Conservation (phyloP, 495 filamentous ascomycete species). For the Tuber calosporum region DNA sequence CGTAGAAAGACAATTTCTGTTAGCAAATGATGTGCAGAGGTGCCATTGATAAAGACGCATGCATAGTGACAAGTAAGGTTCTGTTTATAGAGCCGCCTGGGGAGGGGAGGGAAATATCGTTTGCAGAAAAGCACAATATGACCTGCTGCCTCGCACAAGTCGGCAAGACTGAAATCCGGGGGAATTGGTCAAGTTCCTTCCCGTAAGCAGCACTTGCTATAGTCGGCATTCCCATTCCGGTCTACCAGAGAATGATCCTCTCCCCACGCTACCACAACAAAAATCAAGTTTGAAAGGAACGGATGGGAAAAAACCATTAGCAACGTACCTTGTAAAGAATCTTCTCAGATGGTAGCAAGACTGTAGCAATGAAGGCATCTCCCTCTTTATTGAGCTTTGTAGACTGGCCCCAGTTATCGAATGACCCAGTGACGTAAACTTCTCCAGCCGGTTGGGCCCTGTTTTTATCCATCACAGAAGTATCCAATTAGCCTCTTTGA, state of each 20-base stretch:
- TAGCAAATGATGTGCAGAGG: slow-evolving; percentile 12
- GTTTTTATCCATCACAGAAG: slow-evolving; percentile 16
- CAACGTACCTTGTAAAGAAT: slow-evolving; percentile 60
- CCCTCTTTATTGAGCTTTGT: slow-evolving; percentile 68
- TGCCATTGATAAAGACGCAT: background rate
- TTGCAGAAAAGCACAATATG: background rate
- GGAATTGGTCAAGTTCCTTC: background rate
- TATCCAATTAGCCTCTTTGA: slow-evolving; percentile 24
- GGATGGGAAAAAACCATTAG: background rate
- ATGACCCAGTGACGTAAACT: slow-evolving; percentile 92
- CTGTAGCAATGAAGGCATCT: slow-evolving; percentile 66
- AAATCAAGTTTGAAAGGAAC: background rate
- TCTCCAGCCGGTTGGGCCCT: slow-evolving; percentile 46
- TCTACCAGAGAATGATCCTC: background rate
- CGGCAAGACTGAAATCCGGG: background rate
- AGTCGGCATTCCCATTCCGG: background rate
- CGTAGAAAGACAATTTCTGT: slow-evolving; percentile 1
- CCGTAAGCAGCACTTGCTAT: background rate
- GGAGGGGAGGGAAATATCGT: background rate
- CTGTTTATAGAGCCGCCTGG: background rate
- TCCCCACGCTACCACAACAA: background rate
- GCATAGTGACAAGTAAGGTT: background rate
- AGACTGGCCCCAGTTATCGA: slow-evolving; percentile 86
- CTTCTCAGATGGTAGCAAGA: slow-evolving; percentile 64
- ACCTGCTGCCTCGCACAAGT: background rate